Evolutionary conservation across 1,284 basidiomycete genomes (phyloP).

Genomic region (Malassezia obtusa): DNA sequence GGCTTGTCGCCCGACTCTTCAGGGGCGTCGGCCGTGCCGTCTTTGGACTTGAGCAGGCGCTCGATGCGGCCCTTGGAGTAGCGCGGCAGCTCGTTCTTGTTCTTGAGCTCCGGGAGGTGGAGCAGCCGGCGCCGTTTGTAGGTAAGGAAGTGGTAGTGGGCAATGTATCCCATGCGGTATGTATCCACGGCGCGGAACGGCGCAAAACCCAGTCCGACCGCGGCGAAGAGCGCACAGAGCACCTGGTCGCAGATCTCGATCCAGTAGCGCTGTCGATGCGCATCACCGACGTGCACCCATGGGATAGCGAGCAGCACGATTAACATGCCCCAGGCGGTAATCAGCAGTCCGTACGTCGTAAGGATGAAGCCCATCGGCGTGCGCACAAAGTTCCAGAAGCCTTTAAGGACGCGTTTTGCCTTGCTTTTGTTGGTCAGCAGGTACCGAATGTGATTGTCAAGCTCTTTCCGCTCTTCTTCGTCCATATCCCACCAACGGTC

Average conservation of each 20-base stretch:
- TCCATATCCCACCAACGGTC: slow-evolving; percentile 37
- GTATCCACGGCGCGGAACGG: slow-evolving; percentile 45
- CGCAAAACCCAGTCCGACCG: slow-evolving; percentile 41
- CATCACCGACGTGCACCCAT: slow-evolving; percentile 31
- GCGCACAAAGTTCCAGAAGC: slow-evolving; percentile 36
- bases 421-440: slow-evolving; percentile 62
- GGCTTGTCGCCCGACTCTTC: not conserved
- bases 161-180: slow-evolving; percentile 43
- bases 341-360: slow-evolving; percentile 33
- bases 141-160: slow-evolving; percentile 39
- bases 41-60: not conserved
- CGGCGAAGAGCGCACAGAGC: slow-evolving; percentile 40
- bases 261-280: slow-evolving; percentile 30
- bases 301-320: slow-evolving; percentile 39
- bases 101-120: slow-evolving; percentile 30
- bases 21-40: not conserved
- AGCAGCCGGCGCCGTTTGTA: slow-evolving; percentile 30
- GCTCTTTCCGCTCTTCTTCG: slow-evolving; percentile 41
- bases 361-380: slow-evolving; percentile 45
- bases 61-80: slow-evolving; percentile 6
- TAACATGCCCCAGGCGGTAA: slow-evolving; percentile 39
- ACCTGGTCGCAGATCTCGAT: slow-evolving; percentile 46
- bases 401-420: slow-evolving; percentile 28
- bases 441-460: slow-evolving; percentile 70
- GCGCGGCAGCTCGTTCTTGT: slow-evolving; percentile 39